Percentiles rank a stretch among this genome's conserved stretches.
Evolutionary conservation across 192 early-diverging fungal species (phyloP).

Genomic region (Rhizoclosmatium globosum): DNA sequence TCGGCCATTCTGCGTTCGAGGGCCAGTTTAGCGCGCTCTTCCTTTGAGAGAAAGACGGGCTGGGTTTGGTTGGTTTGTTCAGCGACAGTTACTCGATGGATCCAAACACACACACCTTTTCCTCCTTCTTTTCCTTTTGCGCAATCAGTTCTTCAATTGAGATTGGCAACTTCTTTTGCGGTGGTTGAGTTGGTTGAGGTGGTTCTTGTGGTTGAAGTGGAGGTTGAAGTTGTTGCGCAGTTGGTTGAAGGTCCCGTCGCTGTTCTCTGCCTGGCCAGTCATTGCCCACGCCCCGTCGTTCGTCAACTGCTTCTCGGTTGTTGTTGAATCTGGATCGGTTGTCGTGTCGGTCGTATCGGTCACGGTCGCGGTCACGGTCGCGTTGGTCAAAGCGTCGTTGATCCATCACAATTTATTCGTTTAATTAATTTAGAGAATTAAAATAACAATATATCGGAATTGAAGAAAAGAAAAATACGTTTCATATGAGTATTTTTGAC

Average conservation of each 20-base stretch:
- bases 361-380: too few relatives aligned
- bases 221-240: background rate
- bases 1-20: conserved; percentile 83
- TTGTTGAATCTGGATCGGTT: too few relatives aligned
- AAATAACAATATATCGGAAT: too few relatives aligned
- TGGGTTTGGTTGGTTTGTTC: conserved; percentile 17
- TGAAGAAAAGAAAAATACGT: too few relatives aligned
- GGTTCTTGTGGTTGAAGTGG: background rate
- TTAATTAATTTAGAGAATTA: too few relatives aligned
- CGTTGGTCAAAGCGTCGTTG: too few relatives aligned
- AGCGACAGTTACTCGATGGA: background rate
- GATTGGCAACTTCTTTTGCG: conserved; percentile 62
- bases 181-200: background rate
- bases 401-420: too few relatives aligned
- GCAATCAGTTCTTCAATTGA: conserved; percentile 81
- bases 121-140: conserved; percentile 62
- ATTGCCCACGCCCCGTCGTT: too few relatives aligned
- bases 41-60: conserved; percentile 90
- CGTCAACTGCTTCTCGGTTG: too few relatives aligned
- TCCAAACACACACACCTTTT: conserved; percentile 63
- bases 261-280: too few relatives aligned
- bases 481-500: too few relatives aligned
- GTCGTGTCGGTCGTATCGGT: too few relatives aligned
- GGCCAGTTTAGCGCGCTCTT: conserved; percentile 86
- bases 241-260: background rate